These are phyloP conservation scores for Parachaetomium inaequale DNA, from an alignment of 495 filamentous ascomycete genomes.

Conservation along the genomic window DNA sequence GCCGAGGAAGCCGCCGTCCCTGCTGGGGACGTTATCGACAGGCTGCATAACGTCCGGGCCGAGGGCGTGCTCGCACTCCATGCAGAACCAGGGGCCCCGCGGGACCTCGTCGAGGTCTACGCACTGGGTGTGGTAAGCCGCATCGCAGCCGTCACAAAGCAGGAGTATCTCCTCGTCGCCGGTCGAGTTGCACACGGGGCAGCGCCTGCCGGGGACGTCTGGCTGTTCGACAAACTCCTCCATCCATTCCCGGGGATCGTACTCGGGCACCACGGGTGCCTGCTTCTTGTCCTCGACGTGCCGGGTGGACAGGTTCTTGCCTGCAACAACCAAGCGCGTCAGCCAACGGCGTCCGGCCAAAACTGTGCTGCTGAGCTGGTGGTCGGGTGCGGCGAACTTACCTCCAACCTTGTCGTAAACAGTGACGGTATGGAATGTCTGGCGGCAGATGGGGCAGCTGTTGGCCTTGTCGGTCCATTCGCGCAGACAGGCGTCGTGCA, in stretches of 20 bases:
- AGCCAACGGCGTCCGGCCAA: slow-evolving; percentile 16
- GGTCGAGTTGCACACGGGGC: slow-evolving; percentile 71
- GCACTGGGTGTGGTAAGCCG: slow-evolving; percentile 80
- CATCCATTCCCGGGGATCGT: slow-evolving; percentile 74
- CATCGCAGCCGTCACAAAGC: slow-evolving; percentile 83
- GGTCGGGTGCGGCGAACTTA: slow-evolving; percentile 44
- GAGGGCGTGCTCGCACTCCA: slow-evolving; percentile 58
- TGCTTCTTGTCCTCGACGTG: slow-evolving; percentile 85
- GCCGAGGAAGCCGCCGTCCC: background rate
- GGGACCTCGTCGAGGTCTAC: slow-evolving; percentile 74
- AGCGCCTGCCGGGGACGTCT: slow-evolving; percentile 59
- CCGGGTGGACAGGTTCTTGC: slow-evolving; percentile 64
- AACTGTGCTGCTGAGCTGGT: slow-evolving; percentile 6
- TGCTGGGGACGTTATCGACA: background rate
- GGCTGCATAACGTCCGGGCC: slow-evolving; percentile 44
- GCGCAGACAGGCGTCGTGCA: slow-evolving; percentile 87
- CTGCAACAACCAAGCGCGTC: slow-evolving; percentile 15
- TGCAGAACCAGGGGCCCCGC: slow-evolving; percentile 76
- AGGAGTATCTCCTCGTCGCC: slow-evolving; percentile 78
- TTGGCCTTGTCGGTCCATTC: slow-evolving; percentile 96
- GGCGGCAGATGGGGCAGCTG: slow-evolving; percentile 94
- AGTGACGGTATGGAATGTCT: slow-evolving; percentile 83
- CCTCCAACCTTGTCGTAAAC: slow-evolving; percentile 73
- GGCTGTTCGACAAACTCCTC: slow-evolving; percentile 71
- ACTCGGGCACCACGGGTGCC: slow-evolving; percentile 58